Percentiles rank a stretch among this genome's conserved stretches.
Evolutionary conservation across 805 yeast species (phyloP).

Genomic region (Vanderwaltozyma polyspora): DNA sequence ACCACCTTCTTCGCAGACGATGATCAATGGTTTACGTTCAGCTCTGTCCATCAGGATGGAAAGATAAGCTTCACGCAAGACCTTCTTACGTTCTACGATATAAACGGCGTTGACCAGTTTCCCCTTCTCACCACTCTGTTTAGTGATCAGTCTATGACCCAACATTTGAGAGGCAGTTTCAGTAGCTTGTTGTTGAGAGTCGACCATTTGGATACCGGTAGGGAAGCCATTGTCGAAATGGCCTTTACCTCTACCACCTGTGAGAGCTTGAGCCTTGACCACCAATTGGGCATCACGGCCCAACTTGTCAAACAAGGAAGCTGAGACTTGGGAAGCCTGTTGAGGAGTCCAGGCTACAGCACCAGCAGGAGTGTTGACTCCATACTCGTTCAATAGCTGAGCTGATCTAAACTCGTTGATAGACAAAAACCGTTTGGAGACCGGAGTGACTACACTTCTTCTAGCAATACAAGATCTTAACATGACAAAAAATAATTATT

Average conservation of each 20-base stretch:
- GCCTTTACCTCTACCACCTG: slow-evolving; percentile 99
- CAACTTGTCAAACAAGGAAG: slow-evolving; percentile 50
- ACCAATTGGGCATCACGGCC: slow-evolving; percentile 56
- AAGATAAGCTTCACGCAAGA: slow-evolving; percentile 87
- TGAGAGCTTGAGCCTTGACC: slow-evolving; percentile 94
- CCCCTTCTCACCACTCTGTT: slow-evolving; percentile 96
- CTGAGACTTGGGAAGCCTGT: slow-evolving; percentile 77
- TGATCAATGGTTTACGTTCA: slow-evolving; percentile 81
- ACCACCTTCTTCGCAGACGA: slow-evolving; percentile 97
- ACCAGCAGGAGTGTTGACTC: slow-evolving; percentile 86
- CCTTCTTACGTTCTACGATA: slow-evolving; percentile 89
- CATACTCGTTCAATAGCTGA: slow-evolving; percentile 67
- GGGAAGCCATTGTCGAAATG: slow-evolving; percentile 90
- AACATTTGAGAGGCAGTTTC: slow-evolving; percentile 83
- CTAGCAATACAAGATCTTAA: too few relatives aligned
- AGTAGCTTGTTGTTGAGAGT: slow-evolving; percentile 75
- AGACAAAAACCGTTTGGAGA: slow-evolving; percentile 59
- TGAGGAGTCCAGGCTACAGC: slow-evolving; percentile 82
- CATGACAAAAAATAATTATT: too few relatives aligned
- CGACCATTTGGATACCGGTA: slow-evolving; percentile 91
- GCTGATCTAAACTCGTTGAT: slow-evolving; percentile 96
- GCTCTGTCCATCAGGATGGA: slow-evolving; percentile 93
- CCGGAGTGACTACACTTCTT: too few relatives aligned
- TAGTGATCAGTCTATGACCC: slow-evolving; percentile 86
- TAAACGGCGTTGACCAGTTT: slow-evolving; percentile 94